Base-by-base conservation (phyloP, 768 basidiomycete species). In the Tulasnella sp. region DNA sequence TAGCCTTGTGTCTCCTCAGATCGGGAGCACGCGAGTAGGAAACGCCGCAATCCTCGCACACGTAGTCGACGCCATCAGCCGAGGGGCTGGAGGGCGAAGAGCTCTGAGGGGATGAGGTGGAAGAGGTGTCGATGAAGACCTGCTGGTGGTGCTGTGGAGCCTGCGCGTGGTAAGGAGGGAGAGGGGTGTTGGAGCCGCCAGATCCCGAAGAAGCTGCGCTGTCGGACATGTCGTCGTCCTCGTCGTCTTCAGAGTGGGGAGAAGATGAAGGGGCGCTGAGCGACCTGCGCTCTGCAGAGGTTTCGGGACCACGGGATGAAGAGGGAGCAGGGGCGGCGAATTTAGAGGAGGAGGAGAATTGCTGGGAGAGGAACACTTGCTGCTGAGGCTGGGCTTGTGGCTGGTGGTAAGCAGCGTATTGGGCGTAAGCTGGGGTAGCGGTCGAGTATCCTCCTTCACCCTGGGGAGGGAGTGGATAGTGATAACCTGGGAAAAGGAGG, bases 161-260 rank as follows among this genome's bases (percentile, higher is more conserved):
- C 16, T 40, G 46, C 24, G 37, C 34, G 22, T 72, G 72, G 40
- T 80, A 80, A 46, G 78, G 78, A 9, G 78, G 78, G 72, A 80
- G 78, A 73, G 78, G 78, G 34, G 69, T 80, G 46, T 40, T 42
- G 64, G 78, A 44, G n/a, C 48, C 78, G 22, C 64, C 77, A n/a
- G 54, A 78, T 41, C 75, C 88, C 18, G 50, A 50, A 20, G 60
- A 60, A 40, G 24, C 77, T n/a, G 73, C 72, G 28, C 42, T 54
- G 41, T 80, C 78, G 37, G 78, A 80, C 64, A 75, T 69, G 24
- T 80, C 78, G 34, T 80, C 78, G 69, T 80, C 41, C 14, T 80
- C 78, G 44, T 80, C 78, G 12, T 72, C 78, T n/a, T 60, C 77
- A 40, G 46, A n/a, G 3, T 3, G 42, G 46, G 48, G 16, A 18